phyloP scores from a whole-genome alignment of 192 early-diverging fungal genomes.

The Backusella mclennaniae region DNA sequence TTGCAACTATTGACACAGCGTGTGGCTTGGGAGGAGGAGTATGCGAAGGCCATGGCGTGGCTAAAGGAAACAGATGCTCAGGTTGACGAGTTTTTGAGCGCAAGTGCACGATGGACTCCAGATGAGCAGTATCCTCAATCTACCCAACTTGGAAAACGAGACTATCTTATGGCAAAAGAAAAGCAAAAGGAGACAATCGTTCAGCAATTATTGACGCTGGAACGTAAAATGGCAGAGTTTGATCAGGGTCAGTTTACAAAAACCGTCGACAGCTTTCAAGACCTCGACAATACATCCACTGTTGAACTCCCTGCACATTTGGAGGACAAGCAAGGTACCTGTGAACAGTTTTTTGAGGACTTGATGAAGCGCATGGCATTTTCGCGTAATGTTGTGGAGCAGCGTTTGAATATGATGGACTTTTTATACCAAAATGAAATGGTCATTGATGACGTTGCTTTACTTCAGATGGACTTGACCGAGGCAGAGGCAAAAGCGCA shows the following conservation, averaged over 20 bases:
- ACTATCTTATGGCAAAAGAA: slow-evolving; percentile 10
- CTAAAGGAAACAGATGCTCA: slow-evolving; percentile 20
- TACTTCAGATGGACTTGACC: neutral
- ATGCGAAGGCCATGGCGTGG: slow-evolving; percentile 24
- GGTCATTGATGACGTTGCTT: slow-evolving; percentile 6
- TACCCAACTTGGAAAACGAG: neutral
- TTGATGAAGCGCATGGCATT: slow-evolving; percentile 32
- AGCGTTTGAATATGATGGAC: slow-evolving; percentile 39
- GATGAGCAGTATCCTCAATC: neutral
- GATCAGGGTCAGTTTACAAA: slow-evolving; percentile 34
- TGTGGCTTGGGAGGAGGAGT: slow-evolving; percentile 41
- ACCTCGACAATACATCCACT: slow-evolving; percentile 30
- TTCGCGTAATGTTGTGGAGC: slow-evolving; percentile 35
- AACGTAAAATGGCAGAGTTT: slow-evolving; percentile 33
- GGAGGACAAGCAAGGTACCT: slow-evolving; percentile 24
- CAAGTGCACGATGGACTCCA: slow-evolving; percentile 22
- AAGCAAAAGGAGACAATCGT: slow-evolving; percentile 19
- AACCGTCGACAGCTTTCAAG: slow-evolving; percentile 33
- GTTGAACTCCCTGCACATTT: slow-evolving; percentile 34
- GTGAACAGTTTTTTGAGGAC: slow-evolving; percentile 33
- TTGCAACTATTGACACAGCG: slow-evolving; percentile 34
- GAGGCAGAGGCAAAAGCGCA: slow-evolving; percentile 13
- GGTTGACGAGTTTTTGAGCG: slow-evolving; percentile 24
- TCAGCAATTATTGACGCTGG: slow-evolving; percentile 13
- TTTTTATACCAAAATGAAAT: slow-evolving; percentile 27